Evolutionary conservation across 176 grass and related monocot genomes (phyloP).

Genomic region (Cymbopogon citratus): DNA sequence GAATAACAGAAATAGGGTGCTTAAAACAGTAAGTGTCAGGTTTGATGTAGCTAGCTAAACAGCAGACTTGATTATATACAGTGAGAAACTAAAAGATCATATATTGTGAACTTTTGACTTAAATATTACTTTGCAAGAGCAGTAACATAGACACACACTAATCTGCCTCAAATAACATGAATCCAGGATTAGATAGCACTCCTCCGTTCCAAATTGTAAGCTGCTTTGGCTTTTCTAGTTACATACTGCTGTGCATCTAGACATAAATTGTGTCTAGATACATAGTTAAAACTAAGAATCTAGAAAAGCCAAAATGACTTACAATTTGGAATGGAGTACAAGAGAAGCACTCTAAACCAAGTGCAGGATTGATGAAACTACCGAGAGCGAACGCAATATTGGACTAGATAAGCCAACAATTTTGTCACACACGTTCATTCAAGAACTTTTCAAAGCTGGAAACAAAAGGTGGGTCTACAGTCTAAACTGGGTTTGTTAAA

Average conservation of each 20-base stretch:
- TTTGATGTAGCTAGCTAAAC: neutral
- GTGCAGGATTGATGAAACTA: slow-evolving; percentile 1
- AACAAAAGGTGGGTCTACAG: neutral
- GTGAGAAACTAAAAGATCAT: slow-evolving; percentile 7
- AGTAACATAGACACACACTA: slow-evolving; percentile 1
- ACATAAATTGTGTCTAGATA: neutral
- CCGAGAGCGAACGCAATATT: neutral
- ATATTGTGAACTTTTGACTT: neutral
- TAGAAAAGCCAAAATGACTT: neutral
- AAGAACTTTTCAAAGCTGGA: neutral
- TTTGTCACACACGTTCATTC: neutral
- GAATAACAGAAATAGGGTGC: slow-evolving; percentile 11
- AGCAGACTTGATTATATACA: neutral
- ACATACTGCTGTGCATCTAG: neutral
- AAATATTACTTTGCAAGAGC: neutral
- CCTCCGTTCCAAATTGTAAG: neutral
- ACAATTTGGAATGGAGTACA: neutral
- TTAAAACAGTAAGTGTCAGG: slow-evolving; percentile 10
- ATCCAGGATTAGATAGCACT: neutral
- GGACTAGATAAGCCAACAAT: slow-evolving; percentile 1
- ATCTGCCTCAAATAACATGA: neutral
- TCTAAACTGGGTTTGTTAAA: neutral
- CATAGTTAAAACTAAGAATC: neutral
- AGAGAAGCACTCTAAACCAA: neutral
- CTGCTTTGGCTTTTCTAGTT: neutral